These are phyloP conservation scores for Spatholobus suberectus DNA, from an alignment of 306 rosid genomes.

Conservation along the genomic window DNA sequence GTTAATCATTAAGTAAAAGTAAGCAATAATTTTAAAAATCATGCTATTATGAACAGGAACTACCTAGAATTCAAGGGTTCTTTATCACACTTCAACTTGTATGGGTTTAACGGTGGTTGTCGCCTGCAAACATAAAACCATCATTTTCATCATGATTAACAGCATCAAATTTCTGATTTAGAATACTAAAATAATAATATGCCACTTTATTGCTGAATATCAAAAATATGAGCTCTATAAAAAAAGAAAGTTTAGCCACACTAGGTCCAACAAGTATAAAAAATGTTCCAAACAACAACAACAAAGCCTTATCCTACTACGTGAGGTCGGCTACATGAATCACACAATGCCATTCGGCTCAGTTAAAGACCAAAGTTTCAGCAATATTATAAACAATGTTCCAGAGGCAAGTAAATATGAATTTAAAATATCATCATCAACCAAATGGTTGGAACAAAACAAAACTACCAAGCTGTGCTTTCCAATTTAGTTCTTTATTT, in stretches of 20 bases:
- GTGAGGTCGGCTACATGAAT: no score
- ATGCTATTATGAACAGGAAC: constrained; percentile 35
- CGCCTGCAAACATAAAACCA: constrained; percentile 67
- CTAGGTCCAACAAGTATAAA: constrained; percentile 11
- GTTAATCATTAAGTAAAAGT: not conserved
- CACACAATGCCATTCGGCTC: no score
- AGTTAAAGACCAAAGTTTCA: no score
- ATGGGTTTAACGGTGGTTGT: constrained; percentile 65
- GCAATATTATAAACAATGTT: no score
- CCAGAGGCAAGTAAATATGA: constrained; percentile 7
- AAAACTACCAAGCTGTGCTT: not conserved
- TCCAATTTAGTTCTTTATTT: constrained; percentile 4
- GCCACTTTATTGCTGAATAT: constrained; percentile 3
- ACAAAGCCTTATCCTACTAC: no score
- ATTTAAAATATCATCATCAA: constrained; percentile 4
- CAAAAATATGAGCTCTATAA: not conserved
- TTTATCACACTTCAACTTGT: constrained; percentile 94
- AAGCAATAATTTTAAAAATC: not conserved
- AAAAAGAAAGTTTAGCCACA: constrained; percentile 4
- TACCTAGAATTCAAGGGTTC: constrained; percentile 85
- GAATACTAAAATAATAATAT: constrained; percentile 7
- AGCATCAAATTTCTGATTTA: constrained; percentile 20
- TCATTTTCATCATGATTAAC: constrained; percentile 31
- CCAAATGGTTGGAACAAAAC: constrained; percentile 5
- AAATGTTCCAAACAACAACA: not conserved